Evolutionary conservation across 805 yeast genomes (phyloP).

Genomic region (Ogataea sp.): DNA sequence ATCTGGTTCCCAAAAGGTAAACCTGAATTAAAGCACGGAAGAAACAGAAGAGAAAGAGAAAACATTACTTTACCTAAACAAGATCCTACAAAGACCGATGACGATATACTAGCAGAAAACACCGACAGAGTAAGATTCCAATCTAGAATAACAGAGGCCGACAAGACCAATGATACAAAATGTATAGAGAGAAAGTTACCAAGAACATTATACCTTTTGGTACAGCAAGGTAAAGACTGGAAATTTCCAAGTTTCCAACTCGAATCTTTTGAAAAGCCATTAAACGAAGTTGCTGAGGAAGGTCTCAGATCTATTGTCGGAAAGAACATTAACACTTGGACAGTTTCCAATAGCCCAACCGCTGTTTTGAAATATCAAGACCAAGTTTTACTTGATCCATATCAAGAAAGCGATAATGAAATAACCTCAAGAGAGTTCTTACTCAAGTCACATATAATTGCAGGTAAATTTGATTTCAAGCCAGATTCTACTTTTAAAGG

Average conservation of each 20-base stretch:
- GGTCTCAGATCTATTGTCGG: constrained; percentile 74
- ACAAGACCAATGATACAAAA: constrained; percentile 46
- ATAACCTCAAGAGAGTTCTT: constrained; percentile 48
- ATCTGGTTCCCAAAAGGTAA: constrained; percentile 76
- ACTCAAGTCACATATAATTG: constrained; percentile 80
- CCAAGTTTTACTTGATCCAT: constrained; percentile 16
- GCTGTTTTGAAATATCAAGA: constrained; percentile 45
- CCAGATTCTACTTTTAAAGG: constrained; percentile 33
- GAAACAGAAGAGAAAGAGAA: constrained; percentile 84
- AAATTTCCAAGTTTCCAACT: constrained; percentile 66
- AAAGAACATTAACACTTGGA: constrained; percentile 70
- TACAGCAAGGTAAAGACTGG: constrained; percentile 53
- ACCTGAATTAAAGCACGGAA: constrained; percentile 79
- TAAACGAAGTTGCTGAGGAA: constrained; percentile 67
- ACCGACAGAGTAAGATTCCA: constrained; percentile 63
- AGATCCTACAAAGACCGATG: constrained; percentile 12
- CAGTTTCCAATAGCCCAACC: constrained; percentile 86
- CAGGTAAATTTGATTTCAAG: constrained; percentile 61
- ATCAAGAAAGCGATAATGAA: constrained; percentile 12
- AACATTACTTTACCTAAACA: constrained; percentile 66
- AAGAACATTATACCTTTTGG: constrained; percentile 70
- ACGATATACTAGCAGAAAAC: constrained; percentile 37
- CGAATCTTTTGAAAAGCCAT: constrained; percentile 34
- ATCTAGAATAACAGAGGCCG: constrained; percentile 74
- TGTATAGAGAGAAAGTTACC: constrained; percentile 76